Percentiles rank a stretch among this genome's conserved stretches.
Conservation (phyloP, 192 early-diverging fungal species). For the Coemansia sp. region DNA sequence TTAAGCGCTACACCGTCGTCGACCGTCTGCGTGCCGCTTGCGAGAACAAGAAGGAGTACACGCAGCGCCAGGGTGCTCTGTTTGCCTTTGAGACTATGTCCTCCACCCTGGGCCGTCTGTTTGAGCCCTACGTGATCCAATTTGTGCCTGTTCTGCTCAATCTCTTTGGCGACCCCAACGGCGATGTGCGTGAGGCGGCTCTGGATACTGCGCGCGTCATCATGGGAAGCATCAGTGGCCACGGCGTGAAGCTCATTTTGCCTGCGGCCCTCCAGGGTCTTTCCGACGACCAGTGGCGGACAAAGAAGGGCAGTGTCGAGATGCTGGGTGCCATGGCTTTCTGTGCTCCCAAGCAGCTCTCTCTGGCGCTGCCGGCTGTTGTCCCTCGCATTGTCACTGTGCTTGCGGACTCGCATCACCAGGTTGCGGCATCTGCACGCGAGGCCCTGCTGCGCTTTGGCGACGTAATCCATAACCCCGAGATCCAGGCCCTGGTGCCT, state of each 20-base stretch:
- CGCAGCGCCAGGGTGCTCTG: conserved; percentile 86
- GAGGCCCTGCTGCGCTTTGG: conserved; percentile 84
- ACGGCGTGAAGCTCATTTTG: conserved; percentile 95
- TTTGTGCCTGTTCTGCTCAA: conserved; percentile 83
- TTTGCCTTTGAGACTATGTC: conserved; percentile 93
- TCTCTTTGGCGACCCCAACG: conserved; percentile 80
- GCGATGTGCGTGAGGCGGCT: conserved; percentile 88
- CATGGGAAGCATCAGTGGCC: conserved; percentile 91
- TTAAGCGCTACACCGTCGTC: conserved; percentile 85
- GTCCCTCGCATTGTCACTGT: conserved; percentile 91
- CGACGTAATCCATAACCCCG: conserved; percentile 96
- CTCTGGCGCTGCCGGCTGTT: conserved; percentile 82
- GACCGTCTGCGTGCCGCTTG: conserved; percentile 60
- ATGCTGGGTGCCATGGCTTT: conserved; percentile 93
- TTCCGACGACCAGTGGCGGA: conserved; percentile 88
- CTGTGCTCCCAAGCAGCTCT: conserved; percentile 93
- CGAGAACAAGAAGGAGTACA: conserved; percentile 68
- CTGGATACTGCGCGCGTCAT: conserved; percentile 84
- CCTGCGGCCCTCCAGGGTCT: conserved; percentile 85
- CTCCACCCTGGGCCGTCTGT: conserved; percentile 78
- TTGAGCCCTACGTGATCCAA: conserved; percentile 96
- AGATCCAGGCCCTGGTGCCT: conserved; percentile 91
- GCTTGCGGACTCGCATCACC: conserved; percentile 86
- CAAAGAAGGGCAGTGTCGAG: conserved; percentile 96
- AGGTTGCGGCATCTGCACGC: conserved; percentile 85